Percentiles rank a stretch among this genome's conserved stretches.
These are phyloP conservation scores for Vicia faba DNA, from an alignment of 306 rosid genomes.

Conservation along the genomic window DNA sequence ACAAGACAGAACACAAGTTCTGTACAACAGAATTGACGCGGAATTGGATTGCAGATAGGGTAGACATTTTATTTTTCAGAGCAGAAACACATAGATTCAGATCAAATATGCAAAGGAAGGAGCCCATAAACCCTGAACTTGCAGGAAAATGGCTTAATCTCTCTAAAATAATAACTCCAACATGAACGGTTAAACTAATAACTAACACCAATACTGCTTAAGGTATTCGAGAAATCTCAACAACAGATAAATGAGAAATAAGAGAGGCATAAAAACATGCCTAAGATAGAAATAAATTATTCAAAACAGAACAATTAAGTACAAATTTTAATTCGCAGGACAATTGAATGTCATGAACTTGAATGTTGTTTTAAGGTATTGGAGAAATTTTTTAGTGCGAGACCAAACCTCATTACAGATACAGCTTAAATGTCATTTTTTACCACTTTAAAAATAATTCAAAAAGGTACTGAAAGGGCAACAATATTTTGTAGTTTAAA, in stretches of 20 bases:
- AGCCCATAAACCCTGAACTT: constrained; percentile 15
- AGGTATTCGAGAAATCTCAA: too few species aligned
- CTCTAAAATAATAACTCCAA: constrained; percentile 19
- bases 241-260: too few species aligned
- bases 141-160: background rate
- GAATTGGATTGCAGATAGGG: constrained; percentile 11
- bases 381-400: background rate
- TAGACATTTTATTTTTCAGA: background rate
- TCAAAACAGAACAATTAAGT: constrained; percentile 30
- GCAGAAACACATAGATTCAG: constrained; percentile 26
- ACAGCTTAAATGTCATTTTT: constrained; percentile 1
- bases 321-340: constrained; percentile 8
- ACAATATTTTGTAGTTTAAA: constrained; percentile 12
- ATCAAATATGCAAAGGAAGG: constrained; percentile 21
- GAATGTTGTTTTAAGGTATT: background rate
- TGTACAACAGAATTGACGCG: background rate
- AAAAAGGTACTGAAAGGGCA: background rate
- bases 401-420: constrained; percentile 2
- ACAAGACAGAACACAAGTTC: constrained; percentile 5
- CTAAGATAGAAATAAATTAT: background rate
- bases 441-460: background rate
- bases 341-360: constrained; percentile 20
- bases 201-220: constrained; percentile 12
- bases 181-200: constrained; percentile 4
- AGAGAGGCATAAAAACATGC: constrained; percentile 3